These are phyloP conservation scores for Cercospora beticola DNA, from an alignment of 2,329 filamentous ascomycete genomes.

Conservation along the genomic window DNA sequence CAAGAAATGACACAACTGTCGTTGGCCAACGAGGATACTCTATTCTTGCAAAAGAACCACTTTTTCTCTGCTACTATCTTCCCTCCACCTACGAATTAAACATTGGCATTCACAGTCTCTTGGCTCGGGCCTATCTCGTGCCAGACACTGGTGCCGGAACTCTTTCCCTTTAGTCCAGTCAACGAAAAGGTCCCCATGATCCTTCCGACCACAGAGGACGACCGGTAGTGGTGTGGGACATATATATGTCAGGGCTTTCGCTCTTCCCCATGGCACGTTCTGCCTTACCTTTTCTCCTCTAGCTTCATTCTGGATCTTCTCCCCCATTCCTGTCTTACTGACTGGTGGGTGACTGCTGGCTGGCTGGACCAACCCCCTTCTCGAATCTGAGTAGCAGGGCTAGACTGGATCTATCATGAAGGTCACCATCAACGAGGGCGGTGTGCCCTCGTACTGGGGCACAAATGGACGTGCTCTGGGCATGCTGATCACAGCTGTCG, in stretches of 20 bases:
- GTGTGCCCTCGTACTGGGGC: slow-evolving; percentile 29
- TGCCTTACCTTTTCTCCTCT: slow-evolving; percentile 4
- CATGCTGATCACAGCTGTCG: slow-evolving; percentile 24
- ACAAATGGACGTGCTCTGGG: slow-evolving; percentile 17
- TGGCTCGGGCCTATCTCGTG: slow-evolving; percentile 5
- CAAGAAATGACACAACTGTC: slow-evolving; percentile 2
- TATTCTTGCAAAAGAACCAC: not conserved
- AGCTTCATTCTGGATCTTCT: not conserved
- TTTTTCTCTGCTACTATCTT: not conserved
- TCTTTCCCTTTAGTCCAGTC: not conserved
- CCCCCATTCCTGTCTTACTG: not conserved
- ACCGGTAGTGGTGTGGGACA: not conserved
- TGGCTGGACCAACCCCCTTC: not conserved
- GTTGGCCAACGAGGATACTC: not conserved
- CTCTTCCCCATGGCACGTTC: slow-evolving; percentile 7
- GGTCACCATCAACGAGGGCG: slow-evolving; percentile 18
- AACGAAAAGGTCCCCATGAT: not conserved
- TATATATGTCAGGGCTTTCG: slow-evolving; percentile 8
- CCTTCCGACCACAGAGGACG: not conserved
- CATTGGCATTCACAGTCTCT: not conserved
- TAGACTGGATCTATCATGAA: slow-evolving; percentile 18
- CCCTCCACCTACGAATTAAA: not conserved
- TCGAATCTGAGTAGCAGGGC: not conserved
- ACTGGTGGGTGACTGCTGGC: not conserved
- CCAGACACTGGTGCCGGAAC: not conserved